These are phyloP conservation scores for Naganishia cerealis DNA, from an alignment of 1,284 basidiomycete genomes.

Conservation along the genomic window DNA sequence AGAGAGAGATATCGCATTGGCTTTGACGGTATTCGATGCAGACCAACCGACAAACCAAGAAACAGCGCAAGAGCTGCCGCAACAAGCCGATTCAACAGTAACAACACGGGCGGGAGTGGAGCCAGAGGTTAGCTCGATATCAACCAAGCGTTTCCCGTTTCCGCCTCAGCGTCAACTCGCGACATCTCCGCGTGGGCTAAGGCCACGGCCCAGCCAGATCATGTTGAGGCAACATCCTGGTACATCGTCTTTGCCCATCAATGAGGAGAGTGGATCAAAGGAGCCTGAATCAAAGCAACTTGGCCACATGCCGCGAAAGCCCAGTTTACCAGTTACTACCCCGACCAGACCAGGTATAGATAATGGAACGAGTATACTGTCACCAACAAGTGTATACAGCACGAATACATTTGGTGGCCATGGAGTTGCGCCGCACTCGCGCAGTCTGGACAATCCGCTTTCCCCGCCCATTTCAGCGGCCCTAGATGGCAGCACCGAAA, in stretches of 20 bases:
- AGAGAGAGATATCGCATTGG: conserved; percentile 16
- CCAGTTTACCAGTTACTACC: neutral
- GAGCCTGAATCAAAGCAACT: neutral
- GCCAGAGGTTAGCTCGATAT: neutral
- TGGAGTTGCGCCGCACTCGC: neutral
- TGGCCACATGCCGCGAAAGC: neutral
- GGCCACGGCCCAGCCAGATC: conserved; percentile 10
- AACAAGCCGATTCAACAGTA: neutral
- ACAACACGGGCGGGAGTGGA: neutral
- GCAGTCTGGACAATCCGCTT: neutral
- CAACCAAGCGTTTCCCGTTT: conserved; percentile 8
- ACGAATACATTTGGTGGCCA: conserved; percentile 19
- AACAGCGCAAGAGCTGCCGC: neutral
- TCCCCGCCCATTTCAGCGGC: neutral
- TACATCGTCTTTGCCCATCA: neutral
- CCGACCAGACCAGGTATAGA: neutral
- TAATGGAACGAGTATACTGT: neutral
- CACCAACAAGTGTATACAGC: conserved; percentile 23
- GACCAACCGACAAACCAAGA: neutral
- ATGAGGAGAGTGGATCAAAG: neutral
- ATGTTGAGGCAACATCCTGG: neutral
- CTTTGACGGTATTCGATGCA: neutral
- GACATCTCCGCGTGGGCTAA: conserved; percentile 9
- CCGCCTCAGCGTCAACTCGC: conserved; percentile 15
- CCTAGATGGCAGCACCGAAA: neutral